phyloP scores from a whole-genome alignment of 2,329 filamentous ascomycete species.

The Amesomyces nigricolor region DNA sequence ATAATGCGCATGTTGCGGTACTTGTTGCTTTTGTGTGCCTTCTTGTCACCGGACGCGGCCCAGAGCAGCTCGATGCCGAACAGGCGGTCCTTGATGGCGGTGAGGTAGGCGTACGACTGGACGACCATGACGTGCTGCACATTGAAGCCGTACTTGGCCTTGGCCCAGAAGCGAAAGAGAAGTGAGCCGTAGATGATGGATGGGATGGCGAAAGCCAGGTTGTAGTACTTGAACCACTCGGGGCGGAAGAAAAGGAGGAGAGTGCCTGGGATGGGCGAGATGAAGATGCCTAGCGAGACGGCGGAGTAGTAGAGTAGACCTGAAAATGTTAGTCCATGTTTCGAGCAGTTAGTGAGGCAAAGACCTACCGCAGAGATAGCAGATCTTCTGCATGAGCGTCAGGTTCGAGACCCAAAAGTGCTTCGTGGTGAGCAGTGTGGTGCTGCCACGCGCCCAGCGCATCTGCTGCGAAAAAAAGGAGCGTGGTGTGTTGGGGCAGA shows the following conservation, averaged over 20 bases:
- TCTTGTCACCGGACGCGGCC: conserved; percentile 36
- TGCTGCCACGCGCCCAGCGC: conserved; percentile 39
- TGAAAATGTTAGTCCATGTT: conserved; percentile 2
- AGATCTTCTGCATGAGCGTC: conserved; percentile 37
- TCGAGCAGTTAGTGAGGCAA: background rate
- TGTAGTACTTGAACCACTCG: conserved; percentile 39
- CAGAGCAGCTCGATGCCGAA: conserved; percentile 37
- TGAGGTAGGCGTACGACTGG: conserved; percentile 39
- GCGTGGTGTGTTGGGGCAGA: conserved; percentile 38
- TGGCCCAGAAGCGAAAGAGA: conserved; percentile 37
- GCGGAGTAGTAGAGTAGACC: conserved; percentile 38
- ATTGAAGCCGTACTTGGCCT: conserved; percentile 37
- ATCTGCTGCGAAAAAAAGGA: conserved; percentile 41
- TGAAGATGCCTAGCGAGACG: conserved; percentile 37
- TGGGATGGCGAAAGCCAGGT: conserved; percentile 39
- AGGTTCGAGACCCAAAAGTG: conserved; percentile 38
- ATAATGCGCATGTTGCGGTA: conserved; percentile 40
- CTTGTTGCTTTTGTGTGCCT: conserved; percentile 37
- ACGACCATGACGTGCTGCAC: conserved; percentile 39
- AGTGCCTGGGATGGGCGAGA: conserved; percentile 37
- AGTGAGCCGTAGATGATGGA: conserved; percentile 36
- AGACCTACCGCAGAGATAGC: conserved; percentile 35
- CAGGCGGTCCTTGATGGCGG: conserved; percentile 38
- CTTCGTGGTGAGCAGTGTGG: conserved; percentile 36
- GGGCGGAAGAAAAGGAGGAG: conserved; percentile 37